Conservation (phyloP, 202 grass and related monocot species). For the Panicum virgatum region DNA sequence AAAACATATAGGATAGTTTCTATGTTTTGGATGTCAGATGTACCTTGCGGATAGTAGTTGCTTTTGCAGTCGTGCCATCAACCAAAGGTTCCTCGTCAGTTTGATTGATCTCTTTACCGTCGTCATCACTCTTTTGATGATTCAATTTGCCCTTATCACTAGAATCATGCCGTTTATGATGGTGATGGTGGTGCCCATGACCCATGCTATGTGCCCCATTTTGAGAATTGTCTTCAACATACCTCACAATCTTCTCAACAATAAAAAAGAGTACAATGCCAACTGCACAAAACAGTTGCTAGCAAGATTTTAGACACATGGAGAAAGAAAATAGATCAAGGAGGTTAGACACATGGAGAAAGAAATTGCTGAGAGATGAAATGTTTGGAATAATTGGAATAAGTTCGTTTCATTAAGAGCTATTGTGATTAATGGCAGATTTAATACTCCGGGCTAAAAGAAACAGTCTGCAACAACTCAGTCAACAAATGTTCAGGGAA, state of each 20-base stretch:
- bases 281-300: constrained; percentile 60
- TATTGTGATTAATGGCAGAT: background rate
- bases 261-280: constrained; percentile 95
- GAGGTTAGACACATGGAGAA: background rate
- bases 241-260: constrained; percentile 97
- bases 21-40: background rate
- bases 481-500: background rate
- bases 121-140: constrained; percentile 32
- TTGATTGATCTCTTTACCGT: constrained; percentile 36
- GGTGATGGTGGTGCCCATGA: constrained; percentile 81
- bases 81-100: constrained; percentile 27
- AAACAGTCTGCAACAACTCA: background rate
- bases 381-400: constrained; percentile 5
- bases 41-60: constrained; percentile 72
- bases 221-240: constrained; percentile 83
- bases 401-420: background rate
- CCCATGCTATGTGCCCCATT: constrained; percentile 36
- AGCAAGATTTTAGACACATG: background rate
- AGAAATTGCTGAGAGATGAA: background rate
- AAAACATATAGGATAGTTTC: constrained; percentile 6
- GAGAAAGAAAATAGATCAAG: constrained; percentile 16
- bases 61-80: constrained; percentile 42
- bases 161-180: constrained; percentile 48
- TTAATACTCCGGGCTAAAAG: constrained; percentile 1
- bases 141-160: constrained; percentile 33